Evolutionary conservation across 169 alveolate species (phyloP), one percentile per base, ranked within the genome.

Genomic region (Plasmodium relictum): DNA sequence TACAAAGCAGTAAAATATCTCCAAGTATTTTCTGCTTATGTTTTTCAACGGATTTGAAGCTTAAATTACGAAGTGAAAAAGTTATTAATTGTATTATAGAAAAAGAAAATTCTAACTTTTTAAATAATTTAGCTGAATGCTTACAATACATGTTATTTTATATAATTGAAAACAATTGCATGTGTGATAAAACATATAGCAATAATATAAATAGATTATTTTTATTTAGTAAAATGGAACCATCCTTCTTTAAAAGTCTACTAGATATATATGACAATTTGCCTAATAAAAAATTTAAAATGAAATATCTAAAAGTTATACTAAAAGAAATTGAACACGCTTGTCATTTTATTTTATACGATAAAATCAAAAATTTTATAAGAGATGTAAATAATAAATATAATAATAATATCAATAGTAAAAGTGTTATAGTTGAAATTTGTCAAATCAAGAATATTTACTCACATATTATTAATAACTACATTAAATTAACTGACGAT

Each of bases 311-410:
- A 20, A 86, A 86, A 71, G 70, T 74, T 50, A 41, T 86, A 59
- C 42, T 86, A 24, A 86, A 86, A 61, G 88, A 86, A 70, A 66
- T 86, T 12, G 92, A 86, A 72, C 70, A 71, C 42, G 65, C 92
- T 2, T 86, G 88, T 45, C 92, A 71, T 6, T 54, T 59, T 31
- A 59, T 86, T 48, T 39, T 70, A 56, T 86, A 86, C 37, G 76
- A 69, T 6, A 86, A 86, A 63, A 66, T 86, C 16, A 48, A 39
- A 52, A 48, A 52, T 39, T 83, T 83, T 26, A 52, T 83, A 54
- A 65, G 65, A 58, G 80, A 66, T 31, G 71, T 58, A 54, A 72
- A 72, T 26, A 4, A 6, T 14, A 83, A 83, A 45, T 83, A 83
- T 45, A 80, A 39, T 14, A 70, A n/a, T 41, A 44, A 18, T 7